Conservation (phyloP, 371 early-diverging fungal genomes). For the Dinochytrium kinnereticum region DNA sequence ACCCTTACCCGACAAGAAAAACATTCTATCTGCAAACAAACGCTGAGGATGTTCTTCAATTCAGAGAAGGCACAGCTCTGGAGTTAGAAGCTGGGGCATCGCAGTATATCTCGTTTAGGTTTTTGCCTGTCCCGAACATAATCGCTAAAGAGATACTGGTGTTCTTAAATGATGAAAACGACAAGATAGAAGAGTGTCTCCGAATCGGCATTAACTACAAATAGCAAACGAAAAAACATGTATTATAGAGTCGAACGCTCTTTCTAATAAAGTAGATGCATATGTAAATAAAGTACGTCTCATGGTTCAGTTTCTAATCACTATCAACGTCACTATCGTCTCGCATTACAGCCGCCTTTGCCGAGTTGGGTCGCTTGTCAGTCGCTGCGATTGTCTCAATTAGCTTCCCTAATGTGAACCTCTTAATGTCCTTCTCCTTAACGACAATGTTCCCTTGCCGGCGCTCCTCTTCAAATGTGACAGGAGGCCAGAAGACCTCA, state of each 20-base stretch:
- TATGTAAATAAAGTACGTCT: no score
- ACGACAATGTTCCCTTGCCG: neutral
- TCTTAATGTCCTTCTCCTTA: neutral
- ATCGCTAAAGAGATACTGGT: slow-evolving; percentile 38
- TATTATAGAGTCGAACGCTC: neutral
- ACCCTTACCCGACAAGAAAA: slow-evolving; percentile 51
- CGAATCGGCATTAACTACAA: slow-evolving; percentile 40
- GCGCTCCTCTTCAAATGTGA: neutral
- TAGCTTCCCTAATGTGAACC: neutral
- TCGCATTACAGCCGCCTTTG: neutral
- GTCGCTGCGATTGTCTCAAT: neutral
- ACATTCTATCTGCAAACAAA: slow-evolving; percentile 49
- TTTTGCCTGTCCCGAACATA: slow-evolving; percentile 35
- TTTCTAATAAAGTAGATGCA: no score
- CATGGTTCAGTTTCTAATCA: slow-evolving; percentile 5
- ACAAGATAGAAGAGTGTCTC: slow-evolving; percentile 57
- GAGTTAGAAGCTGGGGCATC: slow-evolving; percentile 48
- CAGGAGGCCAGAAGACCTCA: slow-evolving; percentile 48
- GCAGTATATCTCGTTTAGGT: slow-evolving; percentile 52
- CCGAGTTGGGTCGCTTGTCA: neutral
- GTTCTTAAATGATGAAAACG: slow-evolving; percentile 56
- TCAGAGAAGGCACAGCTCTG: slow-evolving; percentile 43
- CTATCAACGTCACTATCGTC: neutral
- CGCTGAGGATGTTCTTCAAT: slow-evolving; percentile 48
- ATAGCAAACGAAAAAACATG: slow-evolving; percentile 3